These are phyloP conservation scores for Dictyostelium firmibasis DNA, from an alignment of 78 protist species.

Conservation along the genomic window DNA sequence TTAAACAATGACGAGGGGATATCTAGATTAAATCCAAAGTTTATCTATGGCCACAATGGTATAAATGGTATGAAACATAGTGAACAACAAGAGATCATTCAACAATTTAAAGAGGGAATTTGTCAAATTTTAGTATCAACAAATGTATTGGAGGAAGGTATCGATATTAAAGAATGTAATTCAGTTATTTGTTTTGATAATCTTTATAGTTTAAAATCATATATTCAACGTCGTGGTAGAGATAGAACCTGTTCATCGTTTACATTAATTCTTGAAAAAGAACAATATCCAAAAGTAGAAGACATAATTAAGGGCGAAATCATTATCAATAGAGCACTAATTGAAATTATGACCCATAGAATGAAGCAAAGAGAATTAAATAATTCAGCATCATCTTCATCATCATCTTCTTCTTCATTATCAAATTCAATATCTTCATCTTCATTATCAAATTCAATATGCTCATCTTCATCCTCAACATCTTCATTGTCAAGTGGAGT, in stretches of 20 bases:
- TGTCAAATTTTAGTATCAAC: conserved; percentile 46
- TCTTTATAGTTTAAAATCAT: not conserved
- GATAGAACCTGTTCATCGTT: conserved; percentile 5
- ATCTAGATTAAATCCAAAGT: not conserved
- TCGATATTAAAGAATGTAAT: conserved; percentile 52
- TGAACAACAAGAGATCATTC: not conserved
- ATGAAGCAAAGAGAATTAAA: not conserved
- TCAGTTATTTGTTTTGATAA: conserved; percentile 49
- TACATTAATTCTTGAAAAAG: not conserved
- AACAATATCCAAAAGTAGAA: not conserved
- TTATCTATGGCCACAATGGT: conserved; percentile 17
- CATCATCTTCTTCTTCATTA: not conserved
- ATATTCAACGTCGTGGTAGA: conserved; percentile 71
- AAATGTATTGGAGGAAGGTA: conserved; percentile 78
- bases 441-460: not conserved
- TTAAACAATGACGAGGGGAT: not conserved
- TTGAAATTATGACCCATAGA: not conserved
- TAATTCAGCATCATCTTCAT: not conserved
- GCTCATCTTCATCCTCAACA: not conserved
- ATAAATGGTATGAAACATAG: conserved; percentile 43
- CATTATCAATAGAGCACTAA: not conserved
- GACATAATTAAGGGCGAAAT: not conserved
- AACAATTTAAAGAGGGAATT: conserved; percentile 18
- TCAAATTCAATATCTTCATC: not conserved
- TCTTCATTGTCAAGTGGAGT: not conserved